These are phyloP conservation scores for Penicillium digitatum DNA, from an alignment of 2,329 filamentous ascomycete species.

Conservation along the genomic window DNA sequence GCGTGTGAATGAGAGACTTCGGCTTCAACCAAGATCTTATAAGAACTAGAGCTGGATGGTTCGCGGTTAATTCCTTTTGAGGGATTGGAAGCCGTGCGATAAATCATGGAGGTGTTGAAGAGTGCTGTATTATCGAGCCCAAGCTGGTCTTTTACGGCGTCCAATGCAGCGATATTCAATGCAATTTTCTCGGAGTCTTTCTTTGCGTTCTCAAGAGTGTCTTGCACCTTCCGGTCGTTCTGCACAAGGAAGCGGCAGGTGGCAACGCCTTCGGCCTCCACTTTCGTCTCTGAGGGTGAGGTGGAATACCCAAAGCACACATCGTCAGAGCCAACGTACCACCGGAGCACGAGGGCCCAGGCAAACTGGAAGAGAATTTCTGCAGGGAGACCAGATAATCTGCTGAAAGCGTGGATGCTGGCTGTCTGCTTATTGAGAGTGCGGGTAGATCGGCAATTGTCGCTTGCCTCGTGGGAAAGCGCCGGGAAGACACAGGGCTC, in stretches of 20 bases:
- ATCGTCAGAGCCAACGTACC: conserved; percentile 44
- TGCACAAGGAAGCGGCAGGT: conserved; percentile 25
- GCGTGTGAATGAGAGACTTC: conserved; percentile 34
- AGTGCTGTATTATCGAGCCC: conserved; percentile 22
- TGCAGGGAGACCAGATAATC: conserved; percentile 17
- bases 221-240: conserved; percentile 23
- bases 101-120: conserved; percentile 34
- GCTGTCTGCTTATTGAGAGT: conserved; percentile 21
- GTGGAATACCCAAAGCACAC: conserved; percentile 46
- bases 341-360: conserved; percentile 45
- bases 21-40: conserved; percentile 29
- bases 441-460: conserved; percentile 8
- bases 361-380: conserved; percentile 38
- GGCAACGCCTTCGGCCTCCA: conserved; percentile 15
- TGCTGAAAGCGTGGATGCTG: conserved; percentile 25
- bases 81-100: conserved; percentile 9
- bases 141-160: conserved; percentile 26
- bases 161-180: conserved; percentile 21
- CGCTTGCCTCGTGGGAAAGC: conserved; percentile 14
- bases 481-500: conserved; percentile 48
- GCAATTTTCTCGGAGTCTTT: conserved; percentile 17
- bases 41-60: conserved; percentile 12
- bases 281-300: conserved; percentile 36
- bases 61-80: conserved; percentile 6
- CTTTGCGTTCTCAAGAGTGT: conserved; percentile 23